Conservation (phyloP, 768 basidiomycete species). For the Termitomyces sp. region DNA sequence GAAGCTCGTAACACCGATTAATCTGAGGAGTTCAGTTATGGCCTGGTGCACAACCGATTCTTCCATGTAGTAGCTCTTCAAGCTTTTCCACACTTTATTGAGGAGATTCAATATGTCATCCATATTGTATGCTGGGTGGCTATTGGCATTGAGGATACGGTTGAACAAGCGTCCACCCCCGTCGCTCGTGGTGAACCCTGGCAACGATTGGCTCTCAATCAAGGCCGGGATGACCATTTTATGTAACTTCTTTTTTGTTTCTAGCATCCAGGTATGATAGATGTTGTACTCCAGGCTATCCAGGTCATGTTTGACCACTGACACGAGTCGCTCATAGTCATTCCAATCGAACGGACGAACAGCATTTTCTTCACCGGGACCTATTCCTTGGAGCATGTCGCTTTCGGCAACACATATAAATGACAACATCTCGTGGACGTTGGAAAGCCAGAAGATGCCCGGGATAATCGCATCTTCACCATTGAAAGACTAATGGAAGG, state of each 20-base stretch:
- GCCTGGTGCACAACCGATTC: conserved; percentile 96
- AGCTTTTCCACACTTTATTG: conserved; percentile 96
- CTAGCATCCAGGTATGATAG: conserved; percentile 99
- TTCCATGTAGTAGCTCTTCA: conserved; percentile 99
- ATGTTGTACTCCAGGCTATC: conserved; percentile 99
- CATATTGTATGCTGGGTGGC: conserved; percentile 92
- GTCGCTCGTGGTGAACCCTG: conserved; percentile 95
- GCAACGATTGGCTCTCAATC: conserved; percentile 95
- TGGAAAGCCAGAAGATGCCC: conserved; percentile 99
- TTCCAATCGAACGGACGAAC: conserved; percentile 95
- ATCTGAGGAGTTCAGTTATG: conserved; percentile 88
- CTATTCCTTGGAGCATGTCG: conserved; percentile 97
- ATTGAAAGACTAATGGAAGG: conserved; percentile 65
- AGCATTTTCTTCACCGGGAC: conserved; percentile 90
- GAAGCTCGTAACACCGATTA: conserved; percentile 96
- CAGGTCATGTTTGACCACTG: conserved; percentile 98
- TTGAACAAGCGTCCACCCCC: conserved; percentile 93
- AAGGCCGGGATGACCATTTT: conserved; percentile 99
- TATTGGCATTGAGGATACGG: conserved; percentile 83
- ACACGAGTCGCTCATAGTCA: conserved; percentile 93
- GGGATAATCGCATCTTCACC: conserved; percentile 95
- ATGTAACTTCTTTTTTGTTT: conserved; percentile 90
- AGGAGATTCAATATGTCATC: conserved; percentile 95
- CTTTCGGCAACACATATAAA: conserved; percentile 99
- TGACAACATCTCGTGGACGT: conserved; percentile 98